These are phyloP conservation scores for Tubosaeta sp. DNA, from an alignment of 768 basidiomycete genomes.

Conservation along the genomic window DNA sequence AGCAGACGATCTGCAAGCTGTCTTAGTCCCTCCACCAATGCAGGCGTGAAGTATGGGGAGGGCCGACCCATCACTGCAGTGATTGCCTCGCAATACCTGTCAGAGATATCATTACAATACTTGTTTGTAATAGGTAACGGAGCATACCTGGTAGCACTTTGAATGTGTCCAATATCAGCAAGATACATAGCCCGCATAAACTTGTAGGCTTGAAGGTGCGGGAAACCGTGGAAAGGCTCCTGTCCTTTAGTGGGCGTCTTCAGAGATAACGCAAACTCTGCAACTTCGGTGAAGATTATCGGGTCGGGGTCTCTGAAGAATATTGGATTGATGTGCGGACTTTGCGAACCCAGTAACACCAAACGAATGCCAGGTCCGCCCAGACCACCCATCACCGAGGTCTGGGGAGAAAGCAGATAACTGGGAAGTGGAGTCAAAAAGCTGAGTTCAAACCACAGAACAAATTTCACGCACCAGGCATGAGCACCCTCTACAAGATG, in stretches of 20 bases:
- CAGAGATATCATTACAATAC: not conserved
- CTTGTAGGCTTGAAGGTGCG: constrained; percentile 85
- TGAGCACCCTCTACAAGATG: constrained; percentile 85
- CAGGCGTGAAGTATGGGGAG: constrained; percentile 63
- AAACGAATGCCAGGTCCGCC: constrained; percentile 65
- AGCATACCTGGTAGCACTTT: constrained; percentile 68
- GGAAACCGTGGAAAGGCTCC: constrained; percentile 76
- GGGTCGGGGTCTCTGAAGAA: constrained; percentile 68
- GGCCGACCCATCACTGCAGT: constrained; percentile 55
- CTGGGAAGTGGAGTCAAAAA: constrained; percentile 36
- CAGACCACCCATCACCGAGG: constrained; percentile 67
- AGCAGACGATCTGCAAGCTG: constrained; percentile 74
- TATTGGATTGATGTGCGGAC: constrained; percentile 45
- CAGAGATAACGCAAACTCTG: constrained; percentile 86
- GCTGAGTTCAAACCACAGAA: not conserved
- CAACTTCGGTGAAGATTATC: constrained; percentile 82
- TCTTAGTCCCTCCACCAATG: constrained; percentile 70
- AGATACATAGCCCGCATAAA: constrained; percentile 71
- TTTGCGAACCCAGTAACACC: constrained; percentile 66
- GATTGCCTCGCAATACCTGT: constrained; percentile 93
- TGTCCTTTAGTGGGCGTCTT: constrained; percentile 74
- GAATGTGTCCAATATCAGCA: constrained; percentile 78
- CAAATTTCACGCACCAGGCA: constrained; percentile 58
- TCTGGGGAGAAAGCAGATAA: constrained; percentile 83
- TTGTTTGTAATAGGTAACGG: not conserved